Conservation (phyloP, 768 basidiomycete species). For the Russula vinacea region DNA sequence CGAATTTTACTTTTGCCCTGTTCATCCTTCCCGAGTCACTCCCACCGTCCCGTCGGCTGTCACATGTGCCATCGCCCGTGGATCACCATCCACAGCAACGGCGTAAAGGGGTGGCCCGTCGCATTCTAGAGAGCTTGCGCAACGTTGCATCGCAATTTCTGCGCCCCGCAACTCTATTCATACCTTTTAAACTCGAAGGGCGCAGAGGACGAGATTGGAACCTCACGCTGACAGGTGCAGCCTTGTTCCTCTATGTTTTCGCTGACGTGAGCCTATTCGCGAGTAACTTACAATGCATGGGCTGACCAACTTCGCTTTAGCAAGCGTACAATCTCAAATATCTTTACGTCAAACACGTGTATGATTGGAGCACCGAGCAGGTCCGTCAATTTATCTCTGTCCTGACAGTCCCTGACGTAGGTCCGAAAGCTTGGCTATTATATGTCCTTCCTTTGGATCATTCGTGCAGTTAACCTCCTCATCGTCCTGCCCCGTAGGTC, state of each 20-base stretch:
- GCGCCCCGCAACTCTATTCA: slow-evolving; percentile 26
- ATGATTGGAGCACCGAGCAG: slow-evolving; percentile 30
- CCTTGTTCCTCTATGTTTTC: slow-evolving; percentile 28
- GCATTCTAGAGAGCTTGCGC: neutral
- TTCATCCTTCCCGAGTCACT: slow-evolving; percentile 30
- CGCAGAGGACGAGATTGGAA: slow-evolving; percentile 29
- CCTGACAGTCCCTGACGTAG: slow-evolving; percentile 1
- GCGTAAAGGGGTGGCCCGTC: slow-evolving; percentile 6
- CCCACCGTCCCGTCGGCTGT: slow-evolving; percentile 15
- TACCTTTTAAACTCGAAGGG: slow-evolving; percentile 26
- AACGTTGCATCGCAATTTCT: slow-evolving; percentile 21
- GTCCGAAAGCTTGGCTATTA: slow-evolving; percentile 28
- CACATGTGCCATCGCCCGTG: neutral
- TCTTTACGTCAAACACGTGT: slow-evolving; percentile 30
- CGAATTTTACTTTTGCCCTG: slow-evolving; percentile 24
- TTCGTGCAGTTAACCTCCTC: slow-evolving; percentile 29
- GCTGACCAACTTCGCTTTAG: slow-evolving; percentile 15
- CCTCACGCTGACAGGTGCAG: slow-evolving; percentile 27
- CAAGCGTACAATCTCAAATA: slow-evolving; percentile 32
- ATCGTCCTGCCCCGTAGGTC: slow-evolving; percentile 27
- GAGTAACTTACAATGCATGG: neutral
- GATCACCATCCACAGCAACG: slow-evolving; percentile 5
- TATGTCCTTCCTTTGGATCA: slow-evolving; percentile 29
- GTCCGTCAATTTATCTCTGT: slow-evolving; percentile 9
- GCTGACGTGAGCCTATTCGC: slow-evolving; percentile 22